Evolutionary conservation across 1,284 basidiomycete genomes (phyloP), one percentile per base, ranked within the genome.

Genomic region (Cronartium quercuum): DNA sequence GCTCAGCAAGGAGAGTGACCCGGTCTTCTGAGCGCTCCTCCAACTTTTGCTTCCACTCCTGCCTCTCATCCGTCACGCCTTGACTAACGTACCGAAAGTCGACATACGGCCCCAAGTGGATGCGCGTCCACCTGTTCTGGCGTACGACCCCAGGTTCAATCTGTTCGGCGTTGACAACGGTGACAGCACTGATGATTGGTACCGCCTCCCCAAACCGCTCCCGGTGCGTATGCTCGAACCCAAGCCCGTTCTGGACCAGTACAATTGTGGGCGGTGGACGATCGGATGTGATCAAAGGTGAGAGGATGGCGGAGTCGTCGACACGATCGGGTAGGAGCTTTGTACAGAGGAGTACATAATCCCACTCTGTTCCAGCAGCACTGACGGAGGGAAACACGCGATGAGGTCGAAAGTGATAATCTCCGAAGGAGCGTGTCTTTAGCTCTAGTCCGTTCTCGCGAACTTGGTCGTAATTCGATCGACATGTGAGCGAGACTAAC

Each of bases 211-310:
- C 79, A 76, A 81, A 84, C 34, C 80, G 78, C 13, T 76, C 67
- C 7, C 82, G 77, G 75, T 83, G 83, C 18, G 81, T 80, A 61
- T 81, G 79, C 76, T 84, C 84, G 44, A 84, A 81, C 13, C 83
- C 83, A 6, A 84, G 80, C 18, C 84, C 84, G 74, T 84, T 84
- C 77, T 84, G 84, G 66, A 84, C 82, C 18, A 84, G 77, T 3
- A 84, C 82, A 42, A 84, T 80, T 24, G 68, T 69, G n/a, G 68
- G 68, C 3, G 21, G 21, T 13, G 21, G 21, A 13, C 24, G 15
- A 37, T 18, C 34, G 3, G 75, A 75, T 6, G 76, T 68, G 3
- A 83, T 81, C 12, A 82, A 68, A 1, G 80, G 81, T 10, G 73
- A 75, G 62, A 84, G 79, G 18, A 80, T 76, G 12, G 77, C 78